A percentile compares a stretch with the other conserved stretches of the same genome.
These are phyloP conservation scores for Zygotorulaspora mrakii DNA, from an alignment of 1,139 yeast species.

Conservation along the genomic window DNA sequence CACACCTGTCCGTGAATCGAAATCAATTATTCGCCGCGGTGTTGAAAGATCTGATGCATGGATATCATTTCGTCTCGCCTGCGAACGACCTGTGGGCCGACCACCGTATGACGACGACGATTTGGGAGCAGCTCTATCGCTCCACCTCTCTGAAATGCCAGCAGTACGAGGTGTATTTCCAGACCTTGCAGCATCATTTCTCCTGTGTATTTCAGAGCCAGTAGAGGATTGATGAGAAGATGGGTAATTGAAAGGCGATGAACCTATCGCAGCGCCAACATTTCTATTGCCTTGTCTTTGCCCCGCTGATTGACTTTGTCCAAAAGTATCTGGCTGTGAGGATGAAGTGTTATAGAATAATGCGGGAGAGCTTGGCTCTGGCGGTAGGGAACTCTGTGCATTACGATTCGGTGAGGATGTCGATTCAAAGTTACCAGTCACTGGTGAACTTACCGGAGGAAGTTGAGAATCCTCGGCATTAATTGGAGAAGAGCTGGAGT, in stretches of 20 bases:
- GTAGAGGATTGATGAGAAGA: constrained; percentile 37
- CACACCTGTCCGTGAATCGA: constrained; percentile 30
- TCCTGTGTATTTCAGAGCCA: constrained; percentile 18
- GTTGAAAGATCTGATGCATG: constrained; percentile 54
- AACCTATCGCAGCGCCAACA: constrained; percentile 22
- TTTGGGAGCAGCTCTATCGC: constrained; percentile 30
- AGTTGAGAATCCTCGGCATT: constrained; percentile 22
- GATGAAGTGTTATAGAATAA: constrained; percentile 38
- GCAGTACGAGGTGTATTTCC: constrained; percentile 20
- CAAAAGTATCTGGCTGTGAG: constrained; percentile 36
- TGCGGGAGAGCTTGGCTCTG: constrained; percentile 38
- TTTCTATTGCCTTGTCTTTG: constrained; percentile 16
- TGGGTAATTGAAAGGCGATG: constrained; percentile 49
- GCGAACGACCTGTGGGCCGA: constrained; percentile 33
- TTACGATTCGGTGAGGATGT: neutral
- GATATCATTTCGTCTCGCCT: constrained; percentile 52
- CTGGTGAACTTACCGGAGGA: constrained; percentile 15
- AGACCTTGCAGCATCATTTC: constrained; percentile 20
- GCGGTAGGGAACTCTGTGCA: constrained; percentile 13
- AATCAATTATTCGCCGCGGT: constrained; percentile 44
- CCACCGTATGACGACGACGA: constrained; percentile 33
- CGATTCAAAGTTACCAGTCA: constrained; percentile 1
- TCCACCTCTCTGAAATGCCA: constrained; percentile 36
- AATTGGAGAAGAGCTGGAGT: constrained; percentile 20
- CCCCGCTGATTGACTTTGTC: constrained; percentile 22